A percentile compares a stretch with the other conserved stretches of the same genome.
phyloP scores from a whole-genome alignment of 768 basidiomycete genomes.

The Dentipellis fragilis region DNA sequence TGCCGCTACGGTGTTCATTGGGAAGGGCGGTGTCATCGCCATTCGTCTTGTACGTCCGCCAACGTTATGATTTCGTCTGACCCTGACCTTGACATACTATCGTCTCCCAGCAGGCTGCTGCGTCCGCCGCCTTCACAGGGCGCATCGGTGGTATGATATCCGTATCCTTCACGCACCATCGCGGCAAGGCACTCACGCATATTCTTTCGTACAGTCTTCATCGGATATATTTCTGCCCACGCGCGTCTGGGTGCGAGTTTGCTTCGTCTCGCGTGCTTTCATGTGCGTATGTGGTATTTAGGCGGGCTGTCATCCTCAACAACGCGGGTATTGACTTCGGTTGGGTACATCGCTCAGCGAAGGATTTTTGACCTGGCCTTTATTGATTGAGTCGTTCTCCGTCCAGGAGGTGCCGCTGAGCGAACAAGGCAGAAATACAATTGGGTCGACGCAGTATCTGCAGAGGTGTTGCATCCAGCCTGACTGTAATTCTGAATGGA shows the following conservation, averaged over 20 bases:
- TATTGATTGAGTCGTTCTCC: slow-evolving; percentile 28
- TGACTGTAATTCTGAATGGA: slow-evolving; percentile 38
- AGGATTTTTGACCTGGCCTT: background rate
- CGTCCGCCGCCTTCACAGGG: slow-evolving; percentile 35
- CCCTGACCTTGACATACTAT: slow-evolving; percentile 3
- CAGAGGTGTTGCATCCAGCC: slow-evolving; percentile 38
- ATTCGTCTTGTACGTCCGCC: slow-evolving; percentile 28
- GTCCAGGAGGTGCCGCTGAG: slow-evolving; percentile 27
- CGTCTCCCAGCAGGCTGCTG: slow-evolving; percentile 28
- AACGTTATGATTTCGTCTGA: slow-evolving; percentile 2
- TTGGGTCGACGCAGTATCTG: background rate
- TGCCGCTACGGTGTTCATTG: slow-evolving; percentile 36
- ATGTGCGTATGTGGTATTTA: slow-evolving; percentile 20
- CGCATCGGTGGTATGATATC: slow-evolving; percentile 36
- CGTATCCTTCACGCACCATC: too few relatives aligned
- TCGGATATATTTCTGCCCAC: slow-evolving; percentile 10
- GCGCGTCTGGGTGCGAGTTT: background rate
- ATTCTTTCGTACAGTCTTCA: background rate
- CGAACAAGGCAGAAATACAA: background rate
- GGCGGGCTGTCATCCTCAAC: slow-evolving; percentile 29
- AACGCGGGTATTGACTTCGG: slow-evolving; percentile 35
- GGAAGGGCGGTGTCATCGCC: slow-evolving; percentile 33
- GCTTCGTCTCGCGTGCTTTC: background rate
- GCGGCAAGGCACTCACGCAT: background rate
- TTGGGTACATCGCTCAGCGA: slow-evolving; percentile 24